A percentile compares a stretch with the other conserved stretches of the same genome.
Evolutionary conservation across 495 filamentous ascomycete species (phyloP).

Genomic region (Staphylotrichum tortipilum): DNA sequence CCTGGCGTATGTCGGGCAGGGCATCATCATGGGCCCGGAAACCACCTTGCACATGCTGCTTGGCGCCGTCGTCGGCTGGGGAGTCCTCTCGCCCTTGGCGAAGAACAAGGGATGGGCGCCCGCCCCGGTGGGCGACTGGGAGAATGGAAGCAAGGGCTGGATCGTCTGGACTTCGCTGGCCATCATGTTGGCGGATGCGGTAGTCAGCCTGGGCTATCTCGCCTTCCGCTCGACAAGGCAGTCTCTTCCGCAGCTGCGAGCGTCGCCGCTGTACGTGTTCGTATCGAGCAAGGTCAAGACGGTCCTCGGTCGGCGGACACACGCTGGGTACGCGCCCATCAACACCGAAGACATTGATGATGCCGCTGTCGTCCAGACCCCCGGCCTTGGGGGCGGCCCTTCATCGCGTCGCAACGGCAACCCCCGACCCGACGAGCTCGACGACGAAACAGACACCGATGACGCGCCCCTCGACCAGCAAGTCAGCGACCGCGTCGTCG

Average conservation of each 20-base stretch:
- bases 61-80: slow-evolving; percentile 88
- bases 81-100: slow-evolving; percentile 77
- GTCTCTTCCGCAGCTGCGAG: slow-evolving; percentile 6
- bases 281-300: neutral
- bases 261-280: neutral
- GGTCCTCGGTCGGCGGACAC: neutral
- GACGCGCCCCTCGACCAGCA: slow-evolving; percentile 82
- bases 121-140: slow-evolving; percentile 79
- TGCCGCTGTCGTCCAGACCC: neutral
- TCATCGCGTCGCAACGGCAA: slow-evolving; percentile 1
- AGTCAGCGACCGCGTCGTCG: slow-evolving; percentile 62
- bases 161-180: slow-evolving; percentile 93
- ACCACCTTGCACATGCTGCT: slow-evolving; percentile 95
- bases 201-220: slow-evolving; percentile 80
- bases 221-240: slow-evolving; percentile 41
- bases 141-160: slow-evolving; percentile 89
- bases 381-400: slow-evolving; percentile 42
- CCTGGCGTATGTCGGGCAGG: slow-evolving; percentile 84
- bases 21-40: slow-evolving; percentile 82
- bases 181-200: slow-evolving; percentile 91
- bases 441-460: slow-evolving; percentile 24
- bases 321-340: slow-evolving; percentile 5
- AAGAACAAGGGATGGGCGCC: slow-evolving; percentile 84
- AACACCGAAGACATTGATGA: slow-evolving; percentile 1
- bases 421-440: neutral